These are phyloP conservation scores for Pisolithus orientalis DNA, from an alignment of 768 basidiomycete species.

Conservation along the genomic window DNA sequence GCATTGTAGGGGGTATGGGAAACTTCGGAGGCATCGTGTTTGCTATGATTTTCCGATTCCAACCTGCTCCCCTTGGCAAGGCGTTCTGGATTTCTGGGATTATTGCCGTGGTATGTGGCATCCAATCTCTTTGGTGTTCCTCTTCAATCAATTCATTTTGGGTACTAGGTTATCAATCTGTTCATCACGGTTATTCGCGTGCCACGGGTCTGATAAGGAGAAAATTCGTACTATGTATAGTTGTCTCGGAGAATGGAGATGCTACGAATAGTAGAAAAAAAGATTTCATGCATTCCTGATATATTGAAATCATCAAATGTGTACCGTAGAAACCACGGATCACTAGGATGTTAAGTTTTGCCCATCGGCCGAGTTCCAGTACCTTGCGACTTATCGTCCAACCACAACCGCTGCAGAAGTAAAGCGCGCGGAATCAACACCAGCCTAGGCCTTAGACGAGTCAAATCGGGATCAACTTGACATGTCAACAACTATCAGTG, in stretches of 20 bases:
- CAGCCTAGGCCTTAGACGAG: not conserved
- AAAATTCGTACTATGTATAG: not conserved
- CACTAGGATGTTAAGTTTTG: too few species aligned
- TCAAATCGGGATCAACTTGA: not conserved
- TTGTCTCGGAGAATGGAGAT: too few species aligned
- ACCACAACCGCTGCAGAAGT: not conserved
- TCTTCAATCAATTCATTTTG: not conserved
- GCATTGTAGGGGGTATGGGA: slow-evolving; percentile 34
- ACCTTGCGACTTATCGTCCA: slow-evolving; percentile 4
- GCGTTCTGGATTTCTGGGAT: slow-evolving; percentile 44
- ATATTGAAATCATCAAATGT: not conserved
- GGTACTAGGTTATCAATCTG: slow-evolving; percentile 14
- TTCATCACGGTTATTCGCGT: slow-evolving; percentile 13
- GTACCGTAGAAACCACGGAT: too few species aligned
- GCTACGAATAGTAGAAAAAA: not conserved
- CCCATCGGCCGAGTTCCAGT: not conserved
- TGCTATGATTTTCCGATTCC: slow-evolving; percentile 44
- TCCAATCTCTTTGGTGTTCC: not conserved
- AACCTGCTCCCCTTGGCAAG: slow-evolving; percentile 31
- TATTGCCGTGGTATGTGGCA: slow-evolving; percentile 29
- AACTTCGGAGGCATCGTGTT: slow-evolving; percentile 43
- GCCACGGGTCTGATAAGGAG: slow-evolving; percentile 3
- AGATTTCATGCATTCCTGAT: not conserved
- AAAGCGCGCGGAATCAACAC: not conserved
- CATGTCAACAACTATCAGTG: not conserved